Base-by-base conservation (phyloP, 306 rosid genomes). In the Vigna mungo region DNA sequence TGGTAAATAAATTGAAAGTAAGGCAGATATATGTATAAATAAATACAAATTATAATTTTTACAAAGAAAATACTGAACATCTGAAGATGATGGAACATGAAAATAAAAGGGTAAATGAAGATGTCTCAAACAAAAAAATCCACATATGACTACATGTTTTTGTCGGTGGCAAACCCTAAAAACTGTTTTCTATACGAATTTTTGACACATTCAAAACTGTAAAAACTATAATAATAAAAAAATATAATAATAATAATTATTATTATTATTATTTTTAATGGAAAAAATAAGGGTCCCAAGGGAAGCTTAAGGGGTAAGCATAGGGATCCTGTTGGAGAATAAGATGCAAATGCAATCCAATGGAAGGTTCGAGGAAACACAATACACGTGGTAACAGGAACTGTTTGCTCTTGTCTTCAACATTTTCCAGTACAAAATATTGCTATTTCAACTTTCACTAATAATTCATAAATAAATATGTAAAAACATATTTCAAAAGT, bases 81-180 rank as follows among this genome's bases (percentile, higher is more conserved):
- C 23, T 23, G 10, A 63, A 16, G 44, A 9, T n/a, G 32, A 18
- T 39, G 17, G 32, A 64, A 11, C 51, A 39, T 64, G 32, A 12
- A 62, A 7, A 34, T 34, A 32, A 16, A 64, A 37, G 8, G 13
- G 39, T 64, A 64, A 9, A 37, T 3, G 53, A 41, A 48, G n/a
- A 61, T 61, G 23, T 46, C 49, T 32, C 37, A 48, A 36, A 52
- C 51, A 47, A 10, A 74, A 54, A 61, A 8, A 56, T 58, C 30
- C 20, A 27, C 15, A 37, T 41, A 27, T 3, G 18, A 74, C 17
- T 15, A 59, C 10, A 74, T 59, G 78, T 7, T 59, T 73, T 58
- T 60, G 59, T 74, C 69, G 70, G 78, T 25, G 70, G 11, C 1
- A 58, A 43, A 37, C 2, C 9, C 10, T 15, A 66, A 20, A 41